Evolutionary conservation across 768 basidiomycete genomes (phyloP).

Genomic region (Krasilnikovozyma curviuscula): DNA sequence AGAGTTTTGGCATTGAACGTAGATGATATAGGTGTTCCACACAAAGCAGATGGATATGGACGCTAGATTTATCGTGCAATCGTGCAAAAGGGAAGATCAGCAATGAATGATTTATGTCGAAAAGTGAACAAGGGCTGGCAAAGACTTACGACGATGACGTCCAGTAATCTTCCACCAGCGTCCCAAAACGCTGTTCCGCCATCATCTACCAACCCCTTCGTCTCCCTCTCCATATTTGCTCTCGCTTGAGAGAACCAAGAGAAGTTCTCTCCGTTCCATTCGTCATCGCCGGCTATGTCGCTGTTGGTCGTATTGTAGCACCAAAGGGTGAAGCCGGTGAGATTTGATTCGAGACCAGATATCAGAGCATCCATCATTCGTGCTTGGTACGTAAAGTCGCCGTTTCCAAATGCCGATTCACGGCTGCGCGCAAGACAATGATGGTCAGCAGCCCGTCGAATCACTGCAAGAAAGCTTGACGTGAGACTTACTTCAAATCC

Average conservation of each 20-base stretch:
- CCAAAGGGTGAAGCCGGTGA: slow-evolving; percentile 68
- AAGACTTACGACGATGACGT: slow-evolving; percentile 41
- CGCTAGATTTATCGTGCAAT: slow-evolving; percentile 27
- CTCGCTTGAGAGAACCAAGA: slow-evolving; percentile 56
- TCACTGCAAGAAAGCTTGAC: neutral
- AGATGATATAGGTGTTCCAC: slow-evolving; percentile 57
- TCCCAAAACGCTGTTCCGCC: slow-evolving; percentile 44
- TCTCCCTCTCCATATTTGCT: slow-evolving; percentile 7
- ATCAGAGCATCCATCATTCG: slow-evolving; percentile 92
- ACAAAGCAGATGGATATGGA: slow-evolving; percentile 77
- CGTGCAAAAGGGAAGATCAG: neutral
- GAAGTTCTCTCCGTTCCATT: slow-evolving; percentile 95
- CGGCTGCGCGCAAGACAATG: slow-evolving; percentile 31
- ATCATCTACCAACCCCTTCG: slow-evolving; percentile 31
- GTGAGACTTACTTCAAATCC: slow-evolving; percentile 68
- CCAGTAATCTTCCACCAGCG: slow-evolving; percentile 58
- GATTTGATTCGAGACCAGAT: slow-evolving; percentile 52
- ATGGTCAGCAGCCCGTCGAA: neutral
- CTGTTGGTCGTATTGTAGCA: slow-evolving; percentile 55
- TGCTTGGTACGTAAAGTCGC: slow-evolving; percentile 61
- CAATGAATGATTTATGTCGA: no score
- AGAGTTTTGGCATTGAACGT: slow-evolving; percentile 34
- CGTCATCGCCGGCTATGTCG: slow-evolving; percentile 50
- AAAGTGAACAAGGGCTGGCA: neutral
- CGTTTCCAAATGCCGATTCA: slow-evolving; percentile 48